Percentiles rank a stretch among this genome's conserved stretches.
Evolutionary conservation across 371 early-diverging fungal species (phyloP).

Genomic region (Mucor irregularis): DNA sequence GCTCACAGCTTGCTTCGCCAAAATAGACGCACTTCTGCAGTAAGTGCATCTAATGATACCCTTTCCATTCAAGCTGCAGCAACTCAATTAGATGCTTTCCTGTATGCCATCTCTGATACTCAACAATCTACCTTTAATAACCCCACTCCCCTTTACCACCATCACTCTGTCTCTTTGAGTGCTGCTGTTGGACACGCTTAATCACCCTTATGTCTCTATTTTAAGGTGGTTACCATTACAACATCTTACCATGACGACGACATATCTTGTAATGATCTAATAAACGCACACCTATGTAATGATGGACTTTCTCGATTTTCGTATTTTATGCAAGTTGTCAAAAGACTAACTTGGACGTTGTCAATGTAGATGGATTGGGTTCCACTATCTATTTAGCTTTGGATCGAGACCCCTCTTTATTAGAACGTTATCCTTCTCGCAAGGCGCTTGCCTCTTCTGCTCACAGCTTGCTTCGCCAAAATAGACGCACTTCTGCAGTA

Average conservation of each 20-base stretch:
- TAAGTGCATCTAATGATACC: constrained; percentile 15
- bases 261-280: too few species aligned
- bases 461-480: constrained; percentile 35
- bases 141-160: constrained; percentile 27
- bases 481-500: constrained; percentile 32
- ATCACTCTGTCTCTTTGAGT: constrained; percentile 38
- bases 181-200: constrained; percentile 48
- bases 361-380: constrained; percentile 76
- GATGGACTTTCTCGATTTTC: neutral
- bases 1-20: constrained; percentile 38
- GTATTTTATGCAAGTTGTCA: constrained; percentile 23
- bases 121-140: constrained; percentile 12
- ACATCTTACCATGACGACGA: too few species aligned
- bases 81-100: constrained; percentile 34
- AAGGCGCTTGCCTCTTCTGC: constrained; percentile 22
- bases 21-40: constrained; percentile 33
- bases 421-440: constrained; percentile 54
- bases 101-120: constrained; percentile 34
- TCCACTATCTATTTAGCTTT: constrained; percentile 75
- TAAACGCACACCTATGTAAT: neutral
- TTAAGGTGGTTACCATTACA: neutral
- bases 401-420: constrained; percentile 53
- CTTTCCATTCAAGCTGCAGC: constrained; percentile 23
- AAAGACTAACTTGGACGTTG: constrained; percentile 56
- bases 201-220: constrained; percentile 1